Base-by-base conservation (phyloP, 345 rosid genomes). In the Bruguiera gymnorhiza region DNA sequence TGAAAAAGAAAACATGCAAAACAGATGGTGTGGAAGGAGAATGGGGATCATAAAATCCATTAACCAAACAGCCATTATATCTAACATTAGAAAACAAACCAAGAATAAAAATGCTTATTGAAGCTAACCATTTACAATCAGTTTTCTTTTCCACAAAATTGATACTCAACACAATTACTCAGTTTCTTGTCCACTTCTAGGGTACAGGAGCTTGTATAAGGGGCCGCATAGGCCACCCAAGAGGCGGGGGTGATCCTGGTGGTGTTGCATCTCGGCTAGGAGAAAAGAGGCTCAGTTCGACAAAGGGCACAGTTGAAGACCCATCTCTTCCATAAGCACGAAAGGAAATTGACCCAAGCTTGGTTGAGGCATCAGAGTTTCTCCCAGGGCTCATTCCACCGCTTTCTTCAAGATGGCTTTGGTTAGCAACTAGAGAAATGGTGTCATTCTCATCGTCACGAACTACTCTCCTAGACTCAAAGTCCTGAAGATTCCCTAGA, bases 91-190 rank as follows among this genome's bases (percentile, higher is more conserved):
- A 70, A 74, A 75, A 63, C 81, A 73, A 79, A 62, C 78, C 83
- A 62, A 75, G 76, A 79, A 82, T 52, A 55, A 78, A 77, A 76
- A 80, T 80, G 79, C 81, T 88, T 83, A 82, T 82, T 83, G 68
- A 74, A 79, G 75, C 89, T 86, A 86, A 70, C 81, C 80, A 88
- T 88, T 86, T 88, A 88, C 91, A 88, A 85, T 85, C 88, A 85
- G 87, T 84, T 73, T 71, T 55, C 79, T 82, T 76, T 77, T 72
- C 83, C 96, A 86, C 92, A 89, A 87, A 89, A 89, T 86, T 86
- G 90, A 78, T 80, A 75, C 75, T 81, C 82, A 80, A 71, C 84
- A 72, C 57, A 54, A 70, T 74, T 74, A 50, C 67, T 74, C 75
- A 11, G 73, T 66, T 55, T 65, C 78, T 67, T 63, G 70, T 16